Conservation (phyloP, 2,329 filamentous ascomycete species). For the Blastomyces silverae region DNA sequence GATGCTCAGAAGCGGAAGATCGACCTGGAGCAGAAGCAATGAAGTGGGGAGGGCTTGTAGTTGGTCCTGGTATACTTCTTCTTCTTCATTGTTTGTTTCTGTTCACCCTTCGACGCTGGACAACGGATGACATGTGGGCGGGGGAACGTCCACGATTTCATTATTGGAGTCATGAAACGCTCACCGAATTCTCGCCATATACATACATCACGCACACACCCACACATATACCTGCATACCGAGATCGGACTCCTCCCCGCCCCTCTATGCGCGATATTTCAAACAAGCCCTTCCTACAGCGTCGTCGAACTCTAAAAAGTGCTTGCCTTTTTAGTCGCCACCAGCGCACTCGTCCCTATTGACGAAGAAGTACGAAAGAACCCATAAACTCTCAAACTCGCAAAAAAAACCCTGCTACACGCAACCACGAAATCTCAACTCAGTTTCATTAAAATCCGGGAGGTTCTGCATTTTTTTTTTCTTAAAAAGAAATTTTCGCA, state of each 20-base stretch:
- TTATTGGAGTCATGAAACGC: neutral
- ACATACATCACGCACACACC: neutral
- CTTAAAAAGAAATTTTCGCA: no score
- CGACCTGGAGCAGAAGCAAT: neutral
- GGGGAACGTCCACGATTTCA: neutral
- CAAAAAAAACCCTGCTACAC: no score
- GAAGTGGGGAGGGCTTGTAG: neutral
- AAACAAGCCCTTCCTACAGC: no score
- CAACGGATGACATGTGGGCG: neutral
- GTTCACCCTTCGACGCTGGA: neutral
- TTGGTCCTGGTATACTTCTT: neutral
- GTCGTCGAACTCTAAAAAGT: no score
- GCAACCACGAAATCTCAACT: no score
- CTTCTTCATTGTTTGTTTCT: neutral
- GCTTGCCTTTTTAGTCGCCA: no score
- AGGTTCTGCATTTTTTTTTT: no score
- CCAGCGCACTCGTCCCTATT: no score
- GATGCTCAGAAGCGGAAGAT: conserved; percentile 21
- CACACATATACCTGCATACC: neutral
- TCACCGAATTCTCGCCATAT: neutral
- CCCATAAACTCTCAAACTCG: no score
- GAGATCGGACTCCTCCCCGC: neutral
- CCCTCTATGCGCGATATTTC: no score
- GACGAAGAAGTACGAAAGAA: no score
- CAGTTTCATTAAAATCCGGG: no score